phyloP scores from a whole-genome alignment of 495 filamentous ascomycete species.

The Massariosphaeria phaeospora region DNA sequence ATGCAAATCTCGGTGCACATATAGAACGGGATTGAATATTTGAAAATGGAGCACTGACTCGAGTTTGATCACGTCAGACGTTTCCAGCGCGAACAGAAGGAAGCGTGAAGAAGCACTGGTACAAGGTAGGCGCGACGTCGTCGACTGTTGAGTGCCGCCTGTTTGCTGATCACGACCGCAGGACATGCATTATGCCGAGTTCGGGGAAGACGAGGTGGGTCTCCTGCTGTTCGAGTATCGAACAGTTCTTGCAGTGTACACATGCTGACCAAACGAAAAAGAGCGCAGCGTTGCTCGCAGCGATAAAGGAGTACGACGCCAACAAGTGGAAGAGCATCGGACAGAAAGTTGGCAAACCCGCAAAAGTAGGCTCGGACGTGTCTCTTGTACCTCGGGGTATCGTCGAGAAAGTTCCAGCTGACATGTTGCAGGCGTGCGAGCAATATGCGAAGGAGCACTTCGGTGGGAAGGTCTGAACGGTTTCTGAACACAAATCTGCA shows the following conservation, averaged over 20 bases:
- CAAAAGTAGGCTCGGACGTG: conserved; percentile 60
- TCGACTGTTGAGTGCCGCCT: conserved; percentile 13
- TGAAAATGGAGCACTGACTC: conserved; percentile 34
- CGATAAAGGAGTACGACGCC: conserved; percentile 97
- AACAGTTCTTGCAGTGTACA: conserved; percentile 14
- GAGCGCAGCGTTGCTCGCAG: conserved; percentile 79
- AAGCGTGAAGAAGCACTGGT: conserved; percentile 99
- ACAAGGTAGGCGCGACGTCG: conserved; percentile 63
- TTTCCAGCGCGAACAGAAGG: conserved; percentile 93
- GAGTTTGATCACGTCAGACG: conserved; percentile 50
- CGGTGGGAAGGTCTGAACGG: conserved; percentile 47
- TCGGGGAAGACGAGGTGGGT: conserved; percentile 92
- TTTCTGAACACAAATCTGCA: conserved; percentile 34
- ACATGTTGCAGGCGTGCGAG: conserved; percentile 73
- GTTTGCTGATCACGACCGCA: conserved; percentile 35
- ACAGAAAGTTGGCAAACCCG: conserved; percentile 92
- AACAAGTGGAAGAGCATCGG: conserved; percentile 99
- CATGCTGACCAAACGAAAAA: conserved; percentile 44
- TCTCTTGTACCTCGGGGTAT: conserved; percentile 6
- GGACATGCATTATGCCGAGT: conserved; percentile 99
- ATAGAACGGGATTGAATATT: background rate
- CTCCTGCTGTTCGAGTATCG: conserved; percentile 25
- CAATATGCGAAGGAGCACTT: conserved; percentile 98
- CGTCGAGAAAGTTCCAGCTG: conserved; percentile 18
- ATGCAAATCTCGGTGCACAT: background rate